phyloP scores from a whole-genome alignment of 257 asterid genomes.

The Jaltomata sinuosa region DNA sequence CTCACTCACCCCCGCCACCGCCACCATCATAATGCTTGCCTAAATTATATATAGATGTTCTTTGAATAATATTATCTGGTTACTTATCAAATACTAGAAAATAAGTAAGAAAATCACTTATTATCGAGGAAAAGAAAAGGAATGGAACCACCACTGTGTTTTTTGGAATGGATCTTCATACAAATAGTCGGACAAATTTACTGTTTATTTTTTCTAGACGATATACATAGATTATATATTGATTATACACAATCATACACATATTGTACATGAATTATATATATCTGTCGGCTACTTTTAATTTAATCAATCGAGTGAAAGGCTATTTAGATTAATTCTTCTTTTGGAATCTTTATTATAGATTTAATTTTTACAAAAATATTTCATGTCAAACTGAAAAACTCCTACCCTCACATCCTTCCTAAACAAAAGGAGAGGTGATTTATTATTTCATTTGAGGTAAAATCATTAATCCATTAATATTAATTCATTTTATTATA shows the following conservation, averaged over 20 bases:
- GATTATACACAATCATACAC: background rate
- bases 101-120: too few relatives aligned
- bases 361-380: background rate
- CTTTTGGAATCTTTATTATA: background rate
- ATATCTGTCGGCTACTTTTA: background rate
- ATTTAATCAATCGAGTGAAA: background rate
- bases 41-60: background rate
- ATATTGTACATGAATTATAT: background rate
- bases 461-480: background rate
- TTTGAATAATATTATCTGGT: background rate
- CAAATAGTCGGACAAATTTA: background rate
- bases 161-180: background rate
- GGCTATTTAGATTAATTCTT: background rate
- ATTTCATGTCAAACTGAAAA: background rate
- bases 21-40: background rate
- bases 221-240: background rate
- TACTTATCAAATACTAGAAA: background rate
- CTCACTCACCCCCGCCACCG: background rate
- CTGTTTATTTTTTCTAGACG: background rate
- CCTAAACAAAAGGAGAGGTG: background rate
- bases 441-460: background rate
- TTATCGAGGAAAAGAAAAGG: background rate
- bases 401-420: background rate
- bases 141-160: background rate
- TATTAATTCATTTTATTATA: background rate